A percentile compares a stretch with the other conserved stretches of the same genome.
Conservation (phyloP, 371 early-diverging fungal genomes). For the Rhizopus microsporus region DNA sequence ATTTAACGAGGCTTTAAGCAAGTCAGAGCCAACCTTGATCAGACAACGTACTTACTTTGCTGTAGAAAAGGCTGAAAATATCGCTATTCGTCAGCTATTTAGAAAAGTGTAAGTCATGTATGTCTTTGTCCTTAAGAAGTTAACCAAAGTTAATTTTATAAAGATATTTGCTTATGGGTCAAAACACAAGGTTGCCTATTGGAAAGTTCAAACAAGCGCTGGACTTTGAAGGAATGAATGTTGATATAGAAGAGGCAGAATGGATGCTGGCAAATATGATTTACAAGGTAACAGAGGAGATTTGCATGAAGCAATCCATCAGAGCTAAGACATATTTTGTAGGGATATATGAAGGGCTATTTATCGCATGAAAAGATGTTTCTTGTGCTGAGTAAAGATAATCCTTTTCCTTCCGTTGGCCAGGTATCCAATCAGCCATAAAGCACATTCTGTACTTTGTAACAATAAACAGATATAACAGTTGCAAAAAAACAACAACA, state of each 20-base stretch:
- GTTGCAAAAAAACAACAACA: too few relatives aligned
- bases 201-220: constrained; percentile 57
- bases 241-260: constrained; percentile 52
- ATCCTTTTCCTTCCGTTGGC: constrained; percentile 72
- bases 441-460: background rate
- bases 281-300: constrained; percentile 55
- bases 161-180: constrained; percentile 57
- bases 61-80: constrained; percentile 70
- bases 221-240: constrained; percentile 41
- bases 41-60: constrained; percentile 75
- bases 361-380: constrained; percentile 78
- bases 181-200: constrained; percentile 56
- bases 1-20: constrained; percentile 64
- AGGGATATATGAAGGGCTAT: constrained; percentile 87
- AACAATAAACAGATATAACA: too few relatives aligned
- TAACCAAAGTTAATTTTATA: background rate
- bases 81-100: constrained; percentile 76
- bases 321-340: background rate
- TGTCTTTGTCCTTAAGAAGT: background rate
- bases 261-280: constrained; percentile 77
- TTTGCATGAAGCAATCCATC: background rate
- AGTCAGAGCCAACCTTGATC: constrained; percentile 59
- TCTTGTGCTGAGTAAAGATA: constrained; percentile 73
- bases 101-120: constrained; percentile 68
- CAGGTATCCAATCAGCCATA: constrained; percentile 23